Conservation (phyloP, 495 filamentous ascomycete genomes). For the Rhizodiscina lignyota region DNA sequence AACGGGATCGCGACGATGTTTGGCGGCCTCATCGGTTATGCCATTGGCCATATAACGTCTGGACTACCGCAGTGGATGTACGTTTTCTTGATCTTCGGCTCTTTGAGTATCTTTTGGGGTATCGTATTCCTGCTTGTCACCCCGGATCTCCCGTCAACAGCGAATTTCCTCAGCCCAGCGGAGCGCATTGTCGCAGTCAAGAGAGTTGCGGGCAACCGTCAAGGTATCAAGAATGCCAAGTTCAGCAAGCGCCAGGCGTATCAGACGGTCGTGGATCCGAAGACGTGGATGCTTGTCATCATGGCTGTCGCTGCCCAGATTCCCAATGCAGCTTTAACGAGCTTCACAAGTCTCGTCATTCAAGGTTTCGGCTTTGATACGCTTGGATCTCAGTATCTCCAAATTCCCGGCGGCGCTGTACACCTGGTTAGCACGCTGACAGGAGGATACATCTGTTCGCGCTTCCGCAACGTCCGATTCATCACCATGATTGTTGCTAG, state of each 20-base stretch:
- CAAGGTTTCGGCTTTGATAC: conserved; percentile 36
- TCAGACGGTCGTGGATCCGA: conserved; percentile 30
- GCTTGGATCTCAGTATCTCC: conserved; percentile 35
- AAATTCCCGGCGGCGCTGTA: too few species aligned
- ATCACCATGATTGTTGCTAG: too few species aligned
- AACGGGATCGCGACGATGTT: too few species aligned
- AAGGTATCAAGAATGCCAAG: conserved; percentile 30
- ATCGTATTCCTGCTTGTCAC: conserved; percentile 23
- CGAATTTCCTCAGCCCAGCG: conserved; percentile 26
- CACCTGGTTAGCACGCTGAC: too few species aligned
- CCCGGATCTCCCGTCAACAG: conserved; percentile 28
- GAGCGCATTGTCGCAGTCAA: conserved; percentile 28
- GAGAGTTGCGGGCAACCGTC: conserved; percentile 25
- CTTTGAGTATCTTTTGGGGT: conserved; percentile 20
- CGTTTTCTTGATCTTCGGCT: conserved; percentile 32
- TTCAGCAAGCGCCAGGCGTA: conserved; percentile 32
- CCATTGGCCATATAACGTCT: too few species aligned
- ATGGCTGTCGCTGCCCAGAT: conserved; percentile 16
- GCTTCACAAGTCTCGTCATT: conserved; percentile 26
- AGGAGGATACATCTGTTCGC: too few species aligned
- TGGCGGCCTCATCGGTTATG: too few species aligned
- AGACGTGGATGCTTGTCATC: conserved; percentile 28
- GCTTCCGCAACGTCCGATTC: too few species aligned
- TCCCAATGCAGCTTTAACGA: conserved; percentile 15
- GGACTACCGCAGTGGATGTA: too few species aligned